phyloP scores from a whole-genome alignment of 768 basidiomycete species.

The Hypholoma sublateritium region DNA sequence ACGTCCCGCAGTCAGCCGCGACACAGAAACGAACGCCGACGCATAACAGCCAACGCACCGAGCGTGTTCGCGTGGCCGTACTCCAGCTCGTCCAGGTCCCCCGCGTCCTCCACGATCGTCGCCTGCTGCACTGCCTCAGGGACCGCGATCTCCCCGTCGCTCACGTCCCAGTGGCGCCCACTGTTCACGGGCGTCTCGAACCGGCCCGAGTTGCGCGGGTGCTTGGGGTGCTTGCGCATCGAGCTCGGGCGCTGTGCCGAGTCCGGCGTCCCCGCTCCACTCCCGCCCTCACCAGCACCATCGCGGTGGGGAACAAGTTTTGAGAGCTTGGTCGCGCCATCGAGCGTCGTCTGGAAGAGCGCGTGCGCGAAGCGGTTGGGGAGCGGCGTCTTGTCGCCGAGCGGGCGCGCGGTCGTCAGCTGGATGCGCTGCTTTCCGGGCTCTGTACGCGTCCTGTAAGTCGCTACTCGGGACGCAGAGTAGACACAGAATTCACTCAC shows the following conservation, averaged over 20 bases:
- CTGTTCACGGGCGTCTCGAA: conserved; percentile 69
- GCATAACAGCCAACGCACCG: conserved; percentile 23
- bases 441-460: too few species aligned
- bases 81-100: conserved; percentile 47
- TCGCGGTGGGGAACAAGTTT: conserved; percentile 14
- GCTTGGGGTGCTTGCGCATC: conserved; percentile 58
- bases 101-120: conserved; percentile 23
- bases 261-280: conserved; percentile 28
- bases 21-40: not conserved
- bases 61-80: conserved; percentile 51
- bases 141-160: conserved; percentile 43
- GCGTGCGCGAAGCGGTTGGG: conserved; percentile 51
- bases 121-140: conserved; percentile 27
- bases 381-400: conserved; percentile 77
- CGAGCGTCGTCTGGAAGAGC: conserved; percentile 34
- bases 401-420: conserved; percentile 41
- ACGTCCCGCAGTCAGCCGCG: not conserved
- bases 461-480: too few species aligned
- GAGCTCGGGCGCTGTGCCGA: conserved; percentile 65
- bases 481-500: too few species aligned
- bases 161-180: conserved; percentile 78
- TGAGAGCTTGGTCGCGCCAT: conserved; percentile 33
- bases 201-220: conserved; percentile 33
- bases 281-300: conserved; percentile 2
- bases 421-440: conserved; percentile 21